Percentiles rank a stretch among this genome's conserved stretches.
These are phyloP conservation scores for Diplocarpon rosae DNA, from an alignment of 2,329 filamentous ascomycete species.

Conservation along the genomic window DNA sequence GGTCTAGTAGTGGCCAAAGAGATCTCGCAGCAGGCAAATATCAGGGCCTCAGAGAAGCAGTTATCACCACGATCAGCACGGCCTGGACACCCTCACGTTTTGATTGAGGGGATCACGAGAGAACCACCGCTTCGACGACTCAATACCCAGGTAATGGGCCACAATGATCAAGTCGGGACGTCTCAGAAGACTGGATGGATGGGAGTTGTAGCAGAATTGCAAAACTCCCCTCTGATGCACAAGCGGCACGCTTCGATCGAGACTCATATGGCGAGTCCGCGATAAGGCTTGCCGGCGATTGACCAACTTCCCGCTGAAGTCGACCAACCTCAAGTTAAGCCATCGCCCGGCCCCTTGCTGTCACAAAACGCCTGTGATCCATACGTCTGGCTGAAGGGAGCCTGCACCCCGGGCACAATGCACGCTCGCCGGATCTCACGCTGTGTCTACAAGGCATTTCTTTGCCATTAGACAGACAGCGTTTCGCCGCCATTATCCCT, in stretches of 20 bases:
- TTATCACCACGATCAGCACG: conserved; percentile 16
- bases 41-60: conserved; percentile 20
- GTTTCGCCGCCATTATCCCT: no score
- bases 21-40: conserved; percentile 9
- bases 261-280: conserved; percentile 36
- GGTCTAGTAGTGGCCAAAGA: conserved; percentile 39
- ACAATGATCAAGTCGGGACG: conserved; percentile 36
- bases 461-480: no score
- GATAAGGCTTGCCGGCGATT: not conserved
- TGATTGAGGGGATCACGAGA: conserved; percentile 21
- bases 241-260: conserved; percentile 54
- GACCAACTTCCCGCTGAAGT: not conserved
- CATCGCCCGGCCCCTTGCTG: not conserved
- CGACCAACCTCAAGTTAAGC: not conserved
- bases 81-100: conserved; percentile 17
- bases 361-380: not conserved
- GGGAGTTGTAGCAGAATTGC: conserved; percentile 51
- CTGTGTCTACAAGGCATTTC: no score
- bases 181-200: conserved; percentile 47
- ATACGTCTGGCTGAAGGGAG: no score
- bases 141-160: conserved; percentile 43
- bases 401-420: no score
- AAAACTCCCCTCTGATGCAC: conserved; percentile 48
- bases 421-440: no score
- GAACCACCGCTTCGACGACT: conserved; percentile 38